Base-by-base conservation (phyloP, 352 stramenopile genomes). In the Phytopythium sindhum region DNA sequence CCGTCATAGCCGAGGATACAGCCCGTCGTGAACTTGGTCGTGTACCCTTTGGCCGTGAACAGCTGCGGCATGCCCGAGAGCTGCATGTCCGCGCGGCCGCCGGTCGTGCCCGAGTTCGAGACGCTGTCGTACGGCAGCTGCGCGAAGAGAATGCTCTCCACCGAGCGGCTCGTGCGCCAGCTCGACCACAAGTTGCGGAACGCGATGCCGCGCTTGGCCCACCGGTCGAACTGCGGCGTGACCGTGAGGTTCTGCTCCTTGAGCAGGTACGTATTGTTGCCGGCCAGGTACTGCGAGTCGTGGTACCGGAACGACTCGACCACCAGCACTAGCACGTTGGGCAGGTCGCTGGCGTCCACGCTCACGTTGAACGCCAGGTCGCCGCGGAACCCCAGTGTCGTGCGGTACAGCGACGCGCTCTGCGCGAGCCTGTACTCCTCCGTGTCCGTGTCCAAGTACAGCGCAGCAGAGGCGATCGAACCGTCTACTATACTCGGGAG, bases 151-250 rank as follows among this genome's bases (percentile, higher is more conserved):
- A 86, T 75, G 52, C 74, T 84, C 59, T 87, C 80, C 0, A 89
- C 55, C 2, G 80, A 86, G 0, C 80, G 75, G 68, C 77, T 89
- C n/a, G 80, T 87, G 19, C 68, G 59, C 73, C 72, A 87, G 51
- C 75, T 87, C 14, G 80, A 89, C 77, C 80, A 89, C 28, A 87
- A 60, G 47, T 89, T 89, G 15, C 52, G 68, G 57, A 89, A 78
- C 7, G 75, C 73, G 14, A 89, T 60, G 33, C 75, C 75, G 14
- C 74, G 71, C 29, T 75, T 77, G 5, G 80, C 77, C 69, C 74
- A 89, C 44, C 53, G 59, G 35, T 89, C 75, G 23, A 86, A 87
- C 10, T 79, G 65, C 2, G 77, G 77, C 11, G 77, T 86, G 7
- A 89, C 50, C 0, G 75, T 80, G 39, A 90, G 60, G 59, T 85